phyloP scores from a whole-genome alignment of 192 early-diverging fungal genomes.

The Backusella mclennaniae region DNA sequence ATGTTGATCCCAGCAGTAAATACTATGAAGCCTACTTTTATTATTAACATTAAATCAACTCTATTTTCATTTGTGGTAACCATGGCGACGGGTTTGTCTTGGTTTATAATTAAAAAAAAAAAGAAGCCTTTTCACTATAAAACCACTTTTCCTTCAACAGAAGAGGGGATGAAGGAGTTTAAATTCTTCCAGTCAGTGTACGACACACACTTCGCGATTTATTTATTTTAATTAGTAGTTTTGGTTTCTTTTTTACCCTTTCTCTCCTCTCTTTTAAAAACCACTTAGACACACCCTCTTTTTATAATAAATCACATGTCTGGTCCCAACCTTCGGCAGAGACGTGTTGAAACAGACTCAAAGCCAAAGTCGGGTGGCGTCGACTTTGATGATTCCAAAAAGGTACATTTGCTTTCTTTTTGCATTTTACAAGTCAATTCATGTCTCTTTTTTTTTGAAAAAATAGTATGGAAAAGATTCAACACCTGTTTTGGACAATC shows the following conservation, averaged over 20 bases:
- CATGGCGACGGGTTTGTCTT: too few species aligned
- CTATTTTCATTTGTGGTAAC: too few species aligned
- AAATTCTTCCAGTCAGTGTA: not conserved
- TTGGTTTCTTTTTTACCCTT: not conserved
- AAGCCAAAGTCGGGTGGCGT: not conserved
- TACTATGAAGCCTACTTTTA: too few species aligned
- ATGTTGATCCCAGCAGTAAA: too few species aligned
- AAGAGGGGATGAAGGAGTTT: not conserved
- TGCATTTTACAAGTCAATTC: not conserved
- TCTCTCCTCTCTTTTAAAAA: not conserved
- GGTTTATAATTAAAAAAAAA: too few species aligned
- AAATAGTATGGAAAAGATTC: conserved; percentile 17
- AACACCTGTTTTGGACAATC: not conserved
- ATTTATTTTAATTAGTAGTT: not conserved
- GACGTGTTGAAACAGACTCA: not conserved
- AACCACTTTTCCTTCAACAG: not conserved
- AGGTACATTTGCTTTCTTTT: not conserved
- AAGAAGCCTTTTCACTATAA: too few species aligned
- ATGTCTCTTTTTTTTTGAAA: not conserved
- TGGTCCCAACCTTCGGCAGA: not conserved
- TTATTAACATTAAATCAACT: too few species aligned
- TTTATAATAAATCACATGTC: not conserved
- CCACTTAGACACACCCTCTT: not conserved
- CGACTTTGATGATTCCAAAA: conserved; percentile 8
- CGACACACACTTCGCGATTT: not conserved